Evolutionary conservation across 345 rosid genomes (phyloP).

Genomic region (Populus davidiana): DNA sequence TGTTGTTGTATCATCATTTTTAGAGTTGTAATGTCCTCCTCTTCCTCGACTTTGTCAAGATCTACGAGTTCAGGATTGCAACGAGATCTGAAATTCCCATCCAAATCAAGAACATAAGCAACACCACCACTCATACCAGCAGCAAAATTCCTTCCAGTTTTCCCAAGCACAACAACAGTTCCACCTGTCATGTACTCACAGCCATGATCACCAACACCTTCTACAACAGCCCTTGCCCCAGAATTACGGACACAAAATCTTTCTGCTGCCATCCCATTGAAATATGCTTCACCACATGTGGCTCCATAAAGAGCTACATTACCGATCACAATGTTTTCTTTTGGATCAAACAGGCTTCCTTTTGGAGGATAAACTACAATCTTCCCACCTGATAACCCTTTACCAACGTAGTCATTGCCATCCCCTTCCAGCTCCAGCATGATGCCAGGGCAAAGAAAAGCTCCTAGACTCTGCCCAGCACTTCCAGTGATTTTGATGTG

Average conservation of each 20-base stretch:
- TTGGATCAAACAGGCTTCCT: constrained; percentile 87
- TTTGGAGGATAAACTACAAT: constrained; percentile 89
- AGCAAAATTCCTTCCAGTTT: constrained; percentile 97
- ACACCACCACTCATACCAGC: constrained; percentile 99
- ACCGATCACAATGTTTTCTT: constrained; percentile 92
- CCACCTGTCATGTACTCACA: constrained; percentile 99
- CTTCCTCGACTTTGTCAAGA: constrained; percentile 92
- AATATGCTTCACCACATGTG: constrained; percentile 84
- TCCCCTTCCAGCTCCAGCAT: constrained; percentile 94
- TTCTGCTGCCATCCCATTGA: constrained; percentile 99
- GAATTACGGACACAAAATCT: constrained; percentile 98
- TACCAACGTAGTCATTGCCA: constrained; percentile 94
- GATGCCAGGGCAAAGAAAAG: constrained; percentile 90
- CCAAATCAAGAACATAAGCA: constrained; percentile 87
- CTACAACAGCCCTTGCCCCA: constrained; percentile 96
- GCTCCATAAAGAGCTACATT: constrained; percentile 98
- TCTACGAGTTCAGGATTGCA: constrained; percentile 92
- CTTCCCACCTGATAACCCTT: constrained; percentile 98
- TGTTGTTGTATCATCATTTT: constrained; percentile 98
- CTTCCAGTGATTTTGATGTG: constrained; percentile 87
- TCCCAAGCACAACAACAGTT: constrained; percentile 89
- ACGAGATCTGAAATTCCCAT: constrained; percentile 71
- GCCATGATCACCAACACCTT: constrained; percentile 99
- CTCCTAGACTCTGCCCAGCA: constrained; percentile 99
- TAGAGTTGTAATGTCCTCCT: constrained; percentile 79